A percentile compares a stretch with the other conserved stretches of the same genome.
phyloP scores from a whole-genome alignment of 148 eudicot species.

The Arctostaphylos glauca region DNA sequence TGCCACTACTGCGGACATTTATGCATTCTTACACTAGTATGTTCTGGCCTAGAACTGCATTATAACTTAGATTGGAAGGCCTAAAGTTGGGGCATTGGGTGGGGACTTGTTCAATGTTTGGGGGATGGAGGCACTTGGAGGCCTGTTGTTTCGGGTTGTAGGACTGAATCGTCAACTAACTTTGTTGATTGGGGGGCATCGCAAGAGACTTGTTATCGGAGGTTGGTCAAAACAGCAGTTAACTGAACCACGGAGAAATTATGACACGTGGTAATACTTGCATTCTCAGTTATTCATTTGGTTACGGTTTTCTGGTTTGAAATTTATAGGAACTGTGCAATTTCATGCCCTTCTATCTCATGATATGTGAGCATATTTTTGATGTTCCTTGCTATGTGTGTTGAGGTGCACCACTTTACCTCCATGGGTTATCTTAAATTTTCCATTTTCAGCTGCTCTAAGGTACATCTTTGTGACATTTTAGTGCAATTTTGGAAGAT shows the following conservation, averaged over 20 bases:
- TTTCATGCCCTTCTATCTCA: conserved; percentile 11
- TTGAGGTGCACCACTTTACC: conserved; percentile 13
- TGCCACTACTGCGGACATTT: not conserved
- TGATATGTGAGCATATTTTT: conserved; percentile 7
- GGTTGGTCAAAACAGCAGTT: conserved; percentile 7
- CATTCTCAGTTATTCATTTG: not conserved
- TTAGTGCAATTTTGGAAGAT: not conserved
- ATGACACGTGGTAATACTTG: not conserved
- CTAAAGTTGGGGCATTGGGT: not conserved
- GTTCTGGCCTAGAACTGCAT: not conserved
- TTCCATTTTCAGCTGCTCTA: conserved; percentile 8
- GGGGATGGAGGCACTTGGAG: conserved; percentile 3
- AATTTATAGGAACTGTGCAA: not conserved
- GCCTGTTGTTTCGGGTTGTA: not conserved
- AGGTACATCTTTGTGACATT: not conserved
- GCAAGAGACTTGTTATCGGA: not conserved
- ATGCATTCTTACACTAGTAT: not conserved
- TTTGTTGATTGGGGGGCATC: not conserved
- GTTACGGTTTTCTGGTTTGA: conserved; percentile 13
- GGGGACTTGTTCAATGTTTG: not conserved
- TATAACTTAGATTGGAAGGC: not conserved
- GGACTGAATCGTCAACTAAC: not conserved
- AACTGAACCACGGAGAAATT: not conserved
- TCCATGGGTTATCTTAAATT: conserved; percentile 6
- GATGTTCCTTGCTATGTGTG: not conserved